Base-by-base conservation (phyloP, 176 grass and related monocot species). In the Eragrostis curvula region DNA sequence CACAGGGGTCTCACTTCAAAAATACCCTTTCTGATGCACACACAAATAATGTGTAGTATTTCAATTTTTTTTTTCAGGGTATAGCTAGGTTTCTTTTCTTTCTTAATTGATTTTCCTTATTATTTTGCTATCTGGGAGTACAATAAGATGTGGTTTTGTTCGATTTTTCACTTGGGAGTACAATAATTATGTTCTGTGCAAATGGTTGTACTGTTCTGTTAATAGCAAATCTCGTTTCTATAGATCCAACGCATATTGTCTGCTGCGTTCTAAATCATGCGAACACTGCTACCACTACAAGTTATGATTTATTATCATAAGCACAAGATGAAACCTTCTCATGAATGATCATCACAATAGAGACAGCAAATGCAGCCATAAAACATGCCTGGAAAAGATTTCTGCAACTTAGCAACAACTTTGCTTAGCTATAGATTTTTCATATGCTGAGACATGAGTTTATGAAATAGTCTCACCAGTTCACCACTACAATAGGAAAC, bases 401-500 rank as follows among this genome's bases (percentile, higher is more conserved):
- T 80, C n/a, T 74, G 60, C 75, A 67, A 75, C 51, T 47, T 68
- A 66, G 66, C 66, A 86, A 29, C 79, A 70, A 74, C 51, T 63
- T 83, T 60, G 36, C 68, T 56, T 39, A 58, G 51, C 27, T 62
- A 83, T 68, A 79, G 17, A 1, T 83, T 79, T 79, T 79, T 74
- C 79, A 90, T 47, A 70, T 25, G 18, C 70, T 44, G 24, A 73
- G 62, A 78, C 32, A 20, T 21, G 41, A 49, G 48, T 74, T 75
- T 70, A 79, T 39, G 68, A 74, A 60, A 87, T 14, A 60, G 49
- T 36, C 62, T 78, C 23, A 51, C 57, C 40, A 73, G 79, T 69
- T 78, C 23, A 51, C 57, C 40, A 73, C 83, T 78, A 73, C 62
- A 60, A 47, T 75, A 55, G 55, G 50, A 78, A 77, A 68, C 52